A percentile compares a stretch with the other conserved stretches of the same genome.
These are phyloP conservation scores for Aspergillus fumigatiaffinis DNA, from an alignment of 2,329 filamentous ascomycete genomes.

Conservation along the genomic window DNA sequence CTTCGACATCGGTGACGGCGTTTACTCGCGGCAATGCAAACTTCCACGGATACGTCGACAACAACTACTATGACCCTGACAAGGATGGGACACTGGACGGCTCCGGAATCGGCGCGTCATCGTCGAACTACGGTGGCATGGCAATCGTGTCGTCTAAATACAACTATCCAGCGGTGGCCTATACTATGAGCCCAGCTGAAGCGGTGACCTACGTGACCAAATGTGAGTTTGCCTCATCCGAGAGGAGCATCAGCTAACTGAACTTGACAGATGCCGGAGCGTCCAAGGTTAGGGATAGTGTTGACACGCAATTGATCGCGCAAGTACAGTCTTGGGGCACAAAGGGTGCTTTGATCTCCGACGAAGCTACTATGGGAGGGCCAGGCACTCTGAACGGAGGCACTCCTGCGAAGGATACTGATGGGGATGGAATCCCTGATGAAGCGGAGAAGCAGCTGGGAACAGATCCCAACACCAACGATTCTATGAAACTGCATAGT, in stretches of 20 bases:
- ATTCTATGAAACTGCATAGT: conserved; percentile 11
- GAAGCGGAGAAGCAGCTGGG: conserved; percentile 11
- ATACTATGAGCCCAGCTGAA: conserved; percentile 5
- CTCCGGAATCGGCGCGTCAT: conserved; percentile 4
- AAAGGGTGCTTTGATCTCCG: conserved; percentile 12
- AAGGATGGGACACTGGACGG: conserved; percentile 50
- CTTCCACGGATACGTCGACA: conserved; percentile 51
- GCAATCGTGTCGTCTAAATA: conserved; percentile 10
- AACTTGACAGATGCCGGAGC: conserved; percentile 8
- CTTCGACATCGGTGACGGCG: conserved; percentile 46
- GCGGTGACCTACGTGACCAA: conserved; percentile 9
- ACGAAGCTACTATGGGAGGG: conserved; percentile 13
- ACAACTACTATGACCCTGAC: conserved; percentile 52
- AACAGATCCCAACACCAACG: conserved; percentile 12
- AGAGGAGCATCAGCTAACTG: no score
- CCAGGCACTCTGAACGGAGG: conserved; percentile 12
- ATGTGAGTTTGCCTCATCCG: conserved; percentile 3
- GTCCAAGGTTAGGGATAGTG: conserved; percentile 12
- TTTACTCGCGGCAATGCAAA: conserved; percentile 55
- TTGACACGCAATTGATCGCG: conserved; percentile 9
- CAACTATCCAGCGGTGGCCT: conserved; percentile 9
- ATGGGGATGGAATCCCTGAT: conserved; percentile 16
- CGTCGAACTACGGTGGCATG: conserved; percentile 13
- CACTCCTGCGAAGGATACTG: conserved; percentile 6
- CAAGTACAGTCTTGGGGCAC: conserved; percentile 11